Evolutionary conservation across 352 stramenopile genomes (phyloP), one percentile per base, ranked within the genome.

Genomic region (Halophytophthora polymorphica): DNA sequence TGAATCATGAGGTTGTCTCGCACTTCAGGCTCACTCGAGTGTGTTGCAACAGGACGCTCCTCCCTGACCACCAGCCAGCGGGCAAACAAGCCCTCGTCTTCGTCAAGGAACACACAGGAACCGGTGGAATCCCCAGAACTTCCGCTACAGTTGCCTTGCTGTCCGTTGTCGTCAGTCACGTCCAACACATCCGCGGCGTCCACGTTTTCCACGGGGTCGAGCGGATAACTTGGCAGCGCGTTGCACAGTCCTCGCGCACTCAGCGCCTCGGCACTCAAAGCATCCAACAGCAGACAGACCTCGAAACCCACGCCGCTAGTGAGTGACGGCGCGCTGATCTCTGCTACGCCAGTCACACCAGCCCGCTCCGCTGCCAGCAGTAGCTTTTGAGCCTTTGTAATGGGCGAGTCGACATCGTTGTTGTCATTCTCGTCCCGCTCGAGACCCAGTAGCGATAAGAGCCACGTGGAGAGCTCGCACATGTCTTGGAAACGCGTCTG

Each of bases 261-360:
- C 13, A 89, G 31, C 12, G 64, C 77, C 45, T 64, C 58, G 25
- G 67, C 50, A 52, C 71, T 73, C 15, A 89, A 45, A 7, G 55
- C 56, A 37, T 81, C 64, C 2, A 93, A 52, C 15, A 90, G 54
- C 0, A 75, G 36, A 45, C 77, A 86, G 1, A 85, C 76, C n/a
- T 79, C 65, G 15, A 77, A 45, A 11, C 79, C 73, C 28, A 54
- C 50, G 0, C 77, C 79, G 21, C 56, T 59, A 0, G 62, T 74
- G 3, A 90, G 38, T 6, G 64, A 46, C 15, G 77, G 61, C 3
- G 79, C 68, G 23, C 63, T 83, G 3, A 86, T 31, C 8, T 66
- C 42, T 34, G 45, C 50, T 22, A 71, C 53, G 4, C 38, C 50
- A 11, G 60, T 39, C 7, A 86, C 66, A 3, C 71, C 75, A 14